These are phyloP conservation scores for Aspergillus neotritici DNA, from an alignment of 2,329 filamentous ascomycete species.

Conservation along the genomic window DNA sequence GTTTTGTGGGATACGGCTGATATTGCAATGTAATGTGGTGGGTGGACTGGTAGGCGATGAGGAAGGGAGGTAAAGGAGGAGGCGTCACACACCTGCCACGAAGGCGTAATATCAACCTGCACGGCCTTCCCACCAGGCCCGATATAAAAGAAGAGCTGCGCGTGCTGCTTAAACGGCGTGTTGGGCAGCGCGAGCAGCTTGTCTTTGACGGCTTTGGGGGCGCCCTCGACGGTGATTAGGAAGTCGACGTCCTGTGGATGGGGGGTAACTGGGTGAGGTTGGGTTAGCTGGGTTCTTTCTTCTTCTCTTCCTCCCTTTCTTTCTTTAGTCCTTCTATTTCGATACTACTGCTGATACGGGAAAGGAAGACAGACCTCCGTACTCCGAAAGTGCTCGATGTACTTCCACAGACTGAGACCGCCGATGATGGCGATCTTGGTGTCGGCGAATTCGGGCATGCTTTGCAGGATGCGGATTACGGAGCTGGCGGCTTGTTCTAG, in stretches of 20 bases:
- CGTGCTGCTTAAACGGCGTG: conserved; percentile 8
- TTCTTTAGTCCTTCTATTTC: too few species aligned
- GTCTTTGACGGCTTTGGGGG: conserved; percentile 12
- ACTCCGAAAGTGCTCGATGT: conserved; percentile 2
- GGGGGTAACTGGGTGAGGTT: background rate
- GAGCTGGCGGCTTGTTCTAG: conserved; percentile 2
- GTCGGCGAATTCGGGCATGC: conserved; percentile 7
- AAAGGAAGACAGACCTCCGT: background rate
- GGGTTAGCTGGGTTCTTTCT: too few species aligned
- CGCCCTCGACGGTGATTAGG: conserved; percentile 11
- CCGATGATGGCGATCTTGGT: conserved; percentile 8
- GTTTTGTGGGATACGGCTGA: too few species aligned
- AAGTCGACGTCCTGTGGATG: conserved; percentile 11
- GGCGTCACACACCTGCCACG: conserved; percentile 9
- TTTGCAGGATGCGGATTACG: conserved; percentile 1
- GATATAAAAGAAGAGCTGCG: conserved; percentile 12
- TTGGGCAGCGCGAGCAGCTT: conserved; percentile 10
- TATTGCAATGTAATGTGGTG: too few species aligned
- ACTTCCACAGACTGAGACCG: conserved; percentile 9
- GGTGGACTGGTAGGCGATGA: too few species aligned
- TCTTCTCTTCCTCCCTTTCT: too few species aligned
- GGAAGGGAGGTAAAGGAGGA: too few species aligned
- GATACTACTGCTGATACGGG: too few species aligned
- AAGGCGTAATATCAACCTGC: conserved; percentile 12
- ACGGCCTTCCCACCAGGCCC: conserved; percentile 7